Evolutionary conservation across 257 asterid genomes (phyloP), one percentile per base, ranked within the genome.

Genomic region (Gardenia jasminoides): DNA sequence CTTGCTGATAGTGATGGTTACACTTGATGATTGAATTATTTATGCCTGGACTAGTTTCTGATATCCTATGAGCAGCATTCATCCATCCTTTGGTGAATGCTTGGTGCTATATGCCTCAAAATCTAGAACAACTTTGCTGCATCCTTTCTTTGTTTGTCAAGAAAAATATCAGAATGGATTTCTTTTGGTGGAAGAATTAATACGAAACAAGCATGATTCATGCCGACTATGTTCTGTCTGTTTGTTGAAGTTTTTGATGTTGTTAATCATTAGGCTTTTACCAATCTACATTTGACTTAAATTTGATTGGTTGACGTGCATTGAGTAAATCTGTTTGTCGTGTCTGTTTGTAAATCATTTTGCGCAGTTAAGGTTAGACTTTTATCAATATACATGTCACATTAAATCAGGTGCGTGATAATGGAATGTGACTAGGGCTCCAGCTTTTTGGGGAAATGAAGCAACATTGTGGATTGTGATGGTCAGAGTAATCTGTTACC

Each of bases 1-100:
- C 12, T 72, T 24, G 48, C 59, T 72, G 74, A 72, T 31, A n/a
- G 36, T 72, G 67, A 72, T 62, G 64, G 36, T 72, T 46, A 24
- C 39, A 31, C 56, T 61, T 70, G 66, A 47, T 30, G 20, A 30
- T 11, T 39, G 69, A 41, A 44, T 44, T 20, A 19, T 50, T 28
- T 16, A 46, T 47, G 20, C 16, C 5, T n/a, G 54, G 75, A 70
- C 64, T 67, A 26, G 10, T 44, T 77, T 36, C 50, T 44, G 56
- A 36, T 19, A 22, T 26, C 17, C 22, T 31, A 67, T 50, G 11
- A 43, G 46, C 4, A 43, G 3, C 30, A 43, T 26, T 44, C 22
- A 0, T 52, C 31, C 48, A 59, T 13, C 26, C 24, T 19, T 33
- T 3, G 17, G 15, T 28, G 41, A 17, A 58, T 12, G n/a, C 9